phyloP scores from a whole-genome alignment of 352 stramenopile genomes.

The Phytophthora pisi region DNA sequence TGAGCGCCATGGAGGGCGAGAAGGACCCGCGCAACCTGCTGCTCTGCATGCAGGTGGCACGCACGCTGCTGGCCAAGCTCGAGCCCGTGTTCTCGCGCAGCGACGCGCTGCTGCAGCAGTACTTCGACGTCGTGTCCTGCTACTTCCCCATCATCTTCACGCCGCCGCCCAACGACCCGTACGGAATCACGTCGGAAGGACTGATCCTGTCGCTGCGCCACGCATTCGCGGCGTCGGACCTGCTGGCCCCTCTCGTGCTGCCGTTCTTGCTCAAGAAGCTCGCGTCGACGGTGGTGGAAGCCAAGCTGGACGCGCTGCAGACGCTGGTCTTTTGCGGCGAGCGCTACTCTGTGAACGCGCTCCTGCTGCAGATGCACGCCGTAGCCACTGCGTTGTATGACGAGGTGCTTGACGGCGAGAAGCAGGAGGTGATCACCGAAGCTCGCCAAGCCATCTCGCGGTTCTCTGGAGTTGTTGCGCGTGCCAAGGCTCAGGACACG shows the following conservation, averaged over 20 bases:
- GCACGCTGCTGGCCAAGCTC: conserved; percentile 62
- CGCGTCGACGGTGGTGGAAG: conserved; percentile 71
- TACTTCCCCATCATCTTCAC: conserved; percentile 94
- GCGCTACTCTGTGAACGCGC: conserved; percentile 78
- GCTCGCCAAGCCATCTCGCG: conserved; percentile 67
- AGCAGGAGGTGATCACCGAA: conserved; percentile 78
- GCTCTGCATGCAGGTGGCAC: conserved; percentile 77
- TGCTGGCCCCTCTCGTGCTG: conserved; percentile 80
- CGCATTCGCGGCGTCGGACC: conserved; percentile 78
- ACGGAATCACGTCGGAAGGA: conserved; percentile 90
- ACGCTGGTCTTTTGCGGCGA: conserved; percentile 87
- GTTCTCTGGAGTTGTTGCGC: conserved; percentile 67
- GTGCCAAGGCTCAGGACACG: conserved; percentile 57
- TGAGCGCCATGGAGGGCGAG: conserved; percentile 88
- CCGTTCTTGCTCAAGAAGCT: conserved; percentile 92
- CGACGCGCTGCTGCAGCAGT: conserved; percentile 77
- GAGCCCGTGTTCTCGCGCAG: conserved; percentile 65
- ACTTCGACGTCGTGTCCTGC: conserved; percentile 91
- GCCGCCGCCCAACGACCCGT: conserved; percentile 89
- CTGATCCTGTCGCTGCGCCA: conserved; percentile 80
- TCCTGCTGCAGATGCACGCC: conserved; percentile 71
- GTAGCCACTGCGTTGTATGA: conserved; percentile 79
- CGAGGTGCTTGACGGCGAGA: conserved; percentile 85
- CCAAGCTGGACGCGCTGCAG: conserved; percentile 82
- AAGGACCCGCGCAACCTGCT: conserved; percentile 90